Evolutionary conservation across 306 rosid species (phyloP), one percentile per base, ranked within the genome.

Genomic region (Sicyos edulis): DNA sequence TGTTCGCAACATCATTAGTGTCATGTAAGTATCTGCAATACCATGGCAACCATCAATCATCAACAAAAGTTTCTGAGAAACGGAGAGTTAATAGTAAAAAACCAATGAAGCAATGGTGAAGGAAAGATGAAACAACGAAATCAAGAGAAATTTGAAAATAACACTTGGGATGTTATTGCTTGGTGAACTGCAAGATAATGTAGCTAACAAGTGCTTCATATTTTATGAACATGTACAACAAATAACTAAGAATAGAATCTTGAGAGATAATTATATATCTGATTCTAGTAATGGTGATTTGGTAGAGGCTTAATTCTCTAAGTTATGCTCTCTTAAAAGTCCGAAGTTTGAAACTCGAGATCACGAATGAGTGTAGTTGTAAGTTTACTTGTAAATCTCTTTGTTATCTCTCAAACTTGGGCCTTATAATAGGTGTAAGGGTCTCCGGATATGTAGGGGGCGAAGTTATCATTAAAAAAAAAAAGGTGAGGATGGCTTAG

Each of bases 21-120:
- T 93, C 99, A 21, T 97, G 99, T 84, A 93, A 81, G 86, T 93
- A 93, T 84, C 99, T 93, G 75, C 83, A 68, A 16, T 37, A 75
- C 83, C 80, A 79, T 56, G 16, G 58, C 44, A 68, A 49, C 58
- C 57, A 24, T 24, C 42, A 49, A n/a, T n/a, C n/a, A 21, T 20
- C 57, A 24, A 21, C 17, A 45, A 66, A 44, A 17, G 19, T 66
- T 68, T 24, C 20, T n/a, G n/a, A 14, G 58, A 68, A 49, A 47
- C 19, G 0, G 19, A 4, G 13, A 24, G 37, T 49, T 21, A 21
- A 68, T 68, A 17, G 53, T 19, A n/a, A 19, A 10, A 20, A 34
- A 44, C 34, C 10, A 65, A 5, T 3, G 17, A 65, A 65, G 34
- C n/a, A 7, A 21, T 21, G 29, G 20, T 12, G 54, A 10, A 37